Evolutionary conservation across 2,329 filamentous ascomycete genomes (phyloP).

Genomic region (Didymella exigua): DNA sequence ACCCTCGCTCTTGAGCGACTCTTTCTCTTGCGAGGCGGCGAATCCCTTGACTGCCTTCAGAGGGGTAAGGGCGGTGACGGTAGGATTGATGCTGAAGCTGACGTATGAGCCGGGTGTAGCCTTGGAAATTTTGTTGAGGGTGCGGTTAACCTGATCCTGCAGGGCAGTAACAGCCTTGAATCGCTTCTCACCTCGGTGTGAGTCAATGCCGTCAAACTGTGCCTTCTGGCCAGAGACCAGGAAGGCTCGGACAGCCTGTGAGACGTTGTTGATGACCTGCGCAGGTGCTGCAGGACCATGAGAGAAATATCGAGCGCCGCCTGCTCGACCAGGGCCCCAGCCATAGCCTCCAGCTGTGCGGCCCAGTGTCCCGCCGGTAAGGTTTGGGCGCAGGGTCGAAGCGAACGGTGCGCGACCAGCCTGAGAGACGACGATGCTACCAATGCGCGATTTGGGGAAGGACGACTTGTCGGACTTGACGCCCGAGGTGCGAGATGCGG

Average conservation of each 20-base stretch:
- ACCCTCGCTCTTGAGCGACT: slow-evolving; percentile 78
- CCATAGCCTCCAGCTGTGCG: slow-evolving; percentile 89
- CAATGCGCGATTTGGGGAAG: slow-evolving; percentile 63
- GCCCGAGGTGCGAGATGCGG: slow-evolving; percentile 46
- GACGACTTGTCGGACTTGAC: slow-evolving; percentile 57
- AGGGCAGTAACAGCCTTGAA: slow-evolving; percentile 78
- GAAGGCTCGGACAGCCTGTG: slow-evolving; percentile 88
- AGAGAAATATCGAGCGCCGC: slow-evolving; percentile 85
- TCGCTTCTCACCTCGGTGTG: slow-evolving; percentile 71
- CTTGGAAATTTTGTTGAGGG: slow-evolving; percentile 65
- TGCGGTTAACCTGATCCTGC: slow-evolving; percentile 73
- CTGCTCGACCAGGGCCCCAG: slow-evolving; percentile 70
- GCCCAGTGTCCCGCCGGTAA: slow-evolving; percentile 84
- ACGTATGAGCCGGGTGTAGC: slow-evolving; percentile 76
- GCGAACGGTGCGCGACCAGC: slow-evolving; percentile 84
- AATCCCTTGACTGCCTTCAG: slow-evolving; percentile 65
- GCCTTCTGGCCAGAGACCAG: slow-evolving; percentile 88
- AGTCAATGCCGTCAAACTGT: slow-evolving; percentile 78
- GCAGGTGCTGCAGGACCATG: slow-evolving; percentile 84
- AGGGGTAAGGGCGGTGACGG: slow-evolving; percentile 83
- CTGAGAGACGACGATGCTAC: slow-evolving; percentile 63
- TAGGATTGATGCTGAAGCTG: slow-evolving; percentile 87
- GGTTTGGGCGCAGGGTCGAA: slow-evolving; percentile 84
- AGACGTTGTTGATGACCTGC: slow-evolving; percentile 95
- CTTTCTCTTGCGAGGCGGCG: slow-evolving; percentile 48